Base-by-base conservation (phyloP, 768 basidiomycete genomes). In the Tylopilus cervinicoccineus region DNA sequence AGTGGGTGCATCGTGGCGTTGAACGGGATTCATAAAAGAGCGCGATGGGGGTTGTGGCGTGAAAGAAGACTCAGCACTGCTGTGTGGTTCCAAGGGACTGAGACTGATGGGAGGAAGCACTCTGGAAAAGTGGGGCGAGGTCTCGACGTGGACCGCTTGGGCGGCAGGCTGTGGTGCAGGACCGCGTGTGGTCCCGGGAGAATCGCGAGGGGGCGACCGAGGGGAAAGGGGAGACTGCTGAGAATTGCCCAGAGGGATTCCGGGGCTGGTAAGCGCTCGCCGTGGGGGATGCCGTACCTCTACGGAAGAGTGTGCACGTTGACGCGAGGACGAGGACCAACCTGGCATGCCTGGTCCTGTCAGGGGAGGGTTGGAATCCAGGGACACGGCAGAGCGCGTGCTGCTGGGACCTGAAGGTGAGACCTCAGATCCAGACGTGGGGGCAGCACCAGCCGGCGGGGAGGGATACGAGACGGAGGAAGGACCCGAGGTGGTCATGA, bases 311-410 rank as follows among this genome's bases (percentile, higher is more conserved):
- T 57, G 55, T 13, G 43, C 36, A 20, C 34, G 63, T 8, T 39
- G 56, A 34, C 40, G 48, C 31, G 53, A 31, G 0, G 55, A 33
- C 46, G 58, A 34, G 45, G 48, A 51, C 62, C 61, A 47, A 73
- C 53, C 77, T 23, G 79, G 77, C 62, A 81, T 73, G 6, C 79
- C 80, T 38, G 82, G 79, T 10, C 81, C 80, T 34, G 78, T 71
- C 17, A 83, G 54, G 36, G 73, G 70, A 17, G 71, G 52, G 32
- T 67, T 67, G 22, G 66, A 56, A 42, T 76, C 74, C 16, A 59
- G 54, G 11, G 72, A 58, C n/a, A 56, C 63, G 17, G 56, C 53
- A 28, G 56, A 44, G 23, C 51, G 54, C 7, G 58, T 41, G 29
- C 47, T 55, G 19, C 46, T 53, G 16, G 56, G 40, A 11, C 45